Evolutionary conservation across 73 alveolate species (phyloP).

Genomic region (Blepharisma stoltei): DNA sequence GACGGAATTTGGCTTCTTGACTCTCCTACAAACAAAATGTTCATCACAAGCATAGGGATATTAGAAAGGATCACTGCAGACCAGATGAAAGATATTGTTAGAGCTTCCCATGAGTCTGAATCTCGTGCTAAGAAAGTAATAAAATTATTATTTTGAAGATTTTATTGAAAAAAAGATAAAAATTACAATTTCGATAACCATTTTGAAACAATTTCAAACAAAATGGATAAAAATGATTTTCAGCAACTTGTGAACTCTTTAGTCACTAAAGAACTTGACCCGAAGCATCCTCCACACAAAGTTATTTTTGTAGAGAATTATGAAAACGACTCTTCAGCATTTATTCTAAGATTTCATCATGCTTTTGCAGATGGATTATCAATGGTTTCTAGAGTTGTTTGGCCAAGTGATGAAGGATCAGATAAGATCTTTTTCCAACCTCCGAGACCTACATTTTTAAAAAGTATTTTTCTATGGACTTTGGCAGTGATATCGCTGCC

Average conservation of each 20-base stretch:
- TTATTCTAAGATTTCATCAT: constrained; percentile 21
- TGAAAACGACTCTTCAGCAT: constrained; percentile 7
- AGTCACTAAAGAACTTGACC: not conserved
- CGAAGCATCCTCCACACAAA: not conserved
- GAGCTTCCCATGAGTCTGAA: constrained; percentile 14
- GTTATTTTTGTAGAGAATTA: constrained; percentile 11
- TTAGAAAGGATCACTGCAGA: not conserved
- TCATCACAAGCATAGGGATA: constrained; percentile 19
- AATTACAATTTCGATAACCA: constrained; percentile 9
- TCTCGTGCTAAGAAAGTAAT: not conserved
- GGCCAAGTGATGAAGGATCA: constrained; percentile 27
- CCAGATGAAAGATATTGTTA: not conserved
- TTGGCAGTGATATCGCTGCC: not conserved
- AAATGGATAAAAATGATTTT: not conserved
- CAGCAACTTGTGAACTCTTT: not conserved
- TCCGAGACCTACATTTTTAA: not conserved
- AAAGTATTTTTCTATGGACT: not conserved
- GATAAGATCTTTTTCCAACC: not conserved
- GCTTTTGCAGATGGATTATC: constrained; percentile 29
- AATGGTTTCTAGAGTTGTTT: not conserved
- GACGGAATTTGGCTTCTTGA: not conserved
- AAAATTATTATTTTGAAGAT: not conserved
- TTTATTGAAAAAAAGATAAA: not conserved
- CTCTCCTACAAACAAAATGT: not conserved
- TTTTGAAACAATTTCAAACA: not conserved